Evolutionary conservation across 345 rosid genomes (phyloP), one percentile per base, ranked within the genome.

Genomic region (Aquilaria malaccensis): DNA sequence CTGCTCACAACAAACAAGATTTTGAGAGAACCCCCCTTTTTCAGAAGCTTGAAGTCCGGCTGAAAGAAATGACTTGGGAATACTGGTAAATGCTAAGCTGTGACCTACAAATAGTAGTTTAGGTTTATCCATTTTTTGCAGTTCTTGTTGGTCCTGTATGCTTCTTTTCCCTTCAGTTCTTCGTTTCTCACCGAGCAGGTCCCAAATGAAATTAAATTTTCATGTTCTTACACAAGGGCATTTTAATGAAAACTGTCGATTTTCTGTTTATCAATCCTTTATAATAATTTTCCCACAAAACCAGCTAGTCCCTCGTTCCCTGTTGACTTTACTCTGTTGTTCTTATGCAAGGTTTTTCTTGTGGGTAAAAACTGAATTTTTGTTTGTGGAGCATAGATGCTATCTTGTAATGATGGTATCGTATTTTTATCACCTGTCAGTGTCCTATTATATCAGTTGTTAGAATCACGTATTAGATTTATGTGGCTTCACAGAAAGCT

Each of bases 1-100:
- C 99, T 52, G 82, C 89, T 68, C 99, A 94, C 79, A 85, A 83
- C 82, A 94, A 94, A 76, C 99, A 90, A 73, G 99, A 88, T 65
- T 88, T 94, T 68, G 99, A 94, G 80, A 94, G 90, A 73, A 94
- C 99, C 68, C 73, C 91, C 65, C 87, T 94, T 60, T 86, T 94
- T 70, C 97, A 94, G 73, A 94, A 83, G 76, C 95, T 90, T 75
- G 99, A 94, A 86, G 55, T 22, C 70, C 96, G 99, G 47, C 72
- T 94, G 73, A 94, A 90, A 76, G 95, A 90, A 70, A 90, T 94
- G 99, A 85, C 95, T 9, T 68, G 62, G 67, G 99, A 94, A 70
- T 94, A 86, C 79, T 94, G 97, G 99, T 94, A 75, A 68, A 7
- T 37, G 66, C 52, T 15, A 57, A 56, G 30, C 22, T 33, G 52